A percentile compares a stretch with the other conserved stretches of the same genome.
These are phyloP conservation scores for Annona squamosa DNA, from an alignment of 164 flowering plant species.

Conservation along the genomic window DNA sequence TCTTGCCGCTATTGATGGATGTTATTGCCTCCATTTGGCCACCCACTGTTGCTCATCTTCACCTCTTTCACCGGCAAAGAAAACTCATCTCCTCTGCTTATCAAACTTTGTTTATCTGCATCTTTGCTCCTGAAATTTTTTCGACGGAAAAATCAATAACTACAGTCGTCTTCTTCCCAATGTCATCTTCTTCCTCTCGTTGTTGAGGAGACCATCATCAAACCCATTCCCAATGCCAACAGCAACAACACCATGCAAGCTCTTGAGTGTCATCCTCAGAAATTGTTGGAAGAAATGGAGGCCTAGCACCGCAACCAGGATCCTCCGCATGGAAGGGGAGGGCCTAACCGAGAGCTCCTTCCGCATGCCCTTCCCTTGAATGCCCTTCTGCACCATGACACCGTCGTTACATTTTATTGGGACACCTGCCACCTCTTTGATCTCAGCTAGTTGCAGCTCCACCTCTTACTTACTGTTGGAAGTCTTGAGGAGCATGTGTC, in stretches of 20 bases:
- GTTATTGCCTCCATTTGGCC: constrained; percentile 9
- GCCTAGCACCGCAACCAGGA: constrained; percentile 49
- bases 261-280: constrained; percentile 50
- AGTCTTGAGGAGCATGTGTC: constrained; percentile 40
- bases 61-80: too few relatives aligned
- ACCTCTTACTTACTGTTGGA: constrained; percentile 50
- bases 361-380: constrained; percentile 52
- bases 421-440: constrained; percentile 57
- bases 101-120: constrained; percentile 23
- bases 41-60: too few relatives aligned
- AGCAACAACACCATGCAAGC: constrained; percentile 3
- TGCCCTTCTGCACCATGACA: constrained; percentile 27
- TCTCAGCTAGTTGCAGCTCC: constrained; percentile 40
- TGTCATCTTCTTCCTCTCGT: constrained; percentile 16
- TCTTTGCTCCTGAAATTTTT: constrained; percentile 30
- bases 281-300: constrained; percentile 73
- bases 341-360: constrained; percentile 43
- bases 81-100: constrained; percentile 7
- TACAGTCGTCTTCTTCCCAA: constrained; percentile 4
- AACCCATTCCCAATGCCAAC: too few relatives aligned
- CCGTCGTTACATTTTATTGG: constrained; percentile 40
- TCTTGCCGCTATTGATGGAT: constrained; percentile 2
- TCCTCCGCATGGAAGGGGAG: constrained; percentile 43
- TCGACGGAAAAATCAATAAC: constrained; percentile 1
- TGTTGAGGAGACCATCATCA: background rate